phyloP scores from a whole-genome alignment of 495 filamentous ascomycete species.

The Penicillium mononematosum region DNA sequence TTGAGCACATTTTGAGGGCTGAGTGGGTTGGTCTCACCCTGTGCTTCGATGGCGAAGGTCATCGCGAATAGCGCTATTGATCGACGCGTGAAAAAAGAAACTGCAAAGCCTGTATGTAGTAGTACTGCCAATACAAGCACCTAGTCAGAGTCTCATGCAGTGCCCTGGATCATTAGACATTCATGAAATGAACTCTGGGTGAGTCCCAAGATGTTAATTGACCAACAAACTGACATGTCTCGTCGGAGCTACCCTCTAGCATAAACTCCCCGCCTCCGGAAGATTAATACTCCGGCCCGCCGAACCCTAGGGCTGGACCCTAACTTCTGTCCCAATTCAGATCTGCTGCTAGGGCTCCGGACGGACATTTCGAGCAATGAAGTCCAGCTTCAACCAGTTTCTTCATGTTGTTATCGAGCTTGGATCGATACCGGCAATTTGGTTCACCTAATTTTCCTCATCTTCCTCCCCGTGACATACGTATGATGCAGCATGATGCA shows the following conservation, averaged over 20 bases:
- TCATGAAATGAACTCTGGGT: background rate
- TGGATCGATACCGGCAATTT: background rate
- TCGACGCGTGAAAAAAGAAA: constrained; percentile 9
- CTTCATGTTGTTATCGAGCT: background rate
- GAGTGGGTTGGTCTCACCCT: constrained; percentile 62
- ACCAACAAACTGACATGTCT: background rate
- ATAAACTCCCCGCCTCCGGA: constrained; percentile 34
- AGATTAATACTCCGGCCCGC: constrained; percentile 24
- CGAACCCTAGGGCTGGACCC: constrained; percentile 39
- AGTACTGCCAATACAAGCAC: background rate
- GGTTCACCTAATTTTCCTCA: too few relatives aligned
- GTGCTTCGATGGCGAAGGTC: constrained; percentile 51
- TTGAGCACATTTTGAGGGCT: constrained; percentile 67
- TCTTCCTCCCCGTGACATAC: constrained; percentile 31
- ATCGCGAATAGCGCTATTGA: constrained; percentile 27
- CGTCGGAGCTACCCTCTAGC: constrained; percentile 5
- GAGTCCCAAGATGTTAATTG: background rate
- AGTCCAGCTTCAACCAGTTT: constrained; percentile 16
- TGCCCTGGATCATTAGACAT: background rate
- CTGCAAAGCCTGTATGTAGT: constrained; percentile 1
- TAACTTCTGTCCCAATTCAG: constrained; percentile 17
- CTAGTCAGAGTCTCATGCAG: background rate
- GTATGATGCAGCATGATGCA: constrained; percentile 46
- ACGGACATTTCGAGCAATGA: constrained; percentile 16
- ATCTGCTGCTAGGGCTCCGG: constrained; percentile 25